A percentile compares a stretch with the other conserved stretches of the same genome.
These are phyloP conservation scores for Ceratocystis colombiana DNA, from an alignment of 2,329 filamentous ascomycete genomes.

Conservation along the genomic window DNA sequence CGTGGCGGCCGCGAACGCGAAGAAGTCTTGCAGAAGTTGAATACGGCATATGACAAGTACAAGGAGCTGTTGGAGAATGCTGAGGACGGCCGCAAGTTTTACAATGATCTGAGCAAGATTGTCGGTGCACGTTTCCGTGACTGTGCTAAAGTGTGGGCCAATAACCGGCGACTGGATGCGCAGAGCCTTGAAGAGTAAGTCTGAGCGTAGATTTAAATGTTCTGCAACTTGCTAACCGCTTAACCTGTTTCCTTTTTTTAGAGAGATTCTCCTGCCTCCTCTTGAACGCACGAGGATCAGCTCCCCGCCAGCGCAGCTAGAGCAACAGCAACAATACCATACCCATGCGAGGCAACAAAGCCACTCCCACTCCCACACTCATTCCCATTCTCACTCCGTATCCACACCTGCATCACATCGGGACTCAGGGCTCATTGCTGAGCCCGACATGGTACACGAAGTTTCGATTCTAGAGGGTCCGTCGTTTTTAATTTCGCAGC, in stretches of 20 bases:
- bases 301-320: constrained; percentile 16
- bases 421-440: not conserved
- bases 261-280: constrained; percentile 45
- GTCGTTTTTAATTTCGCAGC: constrained; percentile 19
- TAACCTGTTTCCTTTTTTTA: not conserved
- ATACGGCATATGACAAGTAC: constrained; percentile 90
- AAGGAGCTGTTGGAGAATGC: constrained; percentile 90
- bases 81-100: constrained; percentile 87
- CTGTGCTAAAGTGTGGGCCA: constrained; percentile 63
- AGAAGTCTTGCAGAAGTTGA: constrained; percentile 72
- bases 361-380: constrained; percentile 26
- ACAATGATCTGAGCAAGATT: constrained; percentile 87
- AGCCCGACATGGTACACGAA: constrained; percentile 23
- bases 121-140: constrained; percentile 72
- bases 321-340: constrained; percentile 36
- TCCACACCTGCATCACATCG: constrained; percentile 21
- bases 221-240: constrained; percentile 25
- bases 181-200: constrained; percentile 64
- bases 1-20: constrained; percentile 63
- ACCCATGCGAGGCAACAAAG: constrained; percentile 27
- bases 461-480: constrained; percentile 27
- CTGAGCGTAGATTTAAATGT: not conserved
- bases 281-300: constrained; percentile 30
- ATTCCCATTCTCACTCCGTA: constrained; percentile 16
- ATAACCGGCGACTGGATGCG: constrained; percentile 71